phyloP scores from a whole-genome alignment of 1,139 yeast genomes.

The Yamadazyma atmosphaerica region DNA sequence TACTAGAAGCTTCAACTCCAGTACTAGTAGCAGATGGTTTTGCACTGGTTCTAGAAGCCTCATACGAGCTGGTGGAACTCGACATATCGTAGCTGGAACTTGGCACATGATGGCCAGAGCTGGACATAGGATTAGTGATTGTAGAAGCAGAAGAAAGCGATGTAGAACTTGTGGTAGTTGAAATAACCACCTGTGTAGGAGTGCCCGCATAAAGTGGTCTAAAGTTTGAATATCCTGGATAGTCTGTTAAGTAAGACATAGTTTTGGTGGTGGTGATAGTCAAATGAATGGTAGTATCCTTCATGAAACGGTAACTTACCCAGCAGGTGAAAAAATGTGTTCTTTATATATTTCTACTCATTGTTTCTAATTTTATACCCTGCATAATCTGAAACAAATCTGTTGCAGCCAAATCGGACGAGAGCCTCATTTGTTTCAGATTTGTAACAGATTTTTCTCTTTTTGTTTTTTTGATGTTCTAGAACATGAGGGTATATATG shows the following conservation, averaged over 20 bases:
- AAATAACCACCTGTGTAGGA: constrained; percentile 5
- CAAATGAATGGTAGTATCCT: constrained; percentile 8
- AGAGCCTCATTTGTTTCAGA: constrained; percentile 1
- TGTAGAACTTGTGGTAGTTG: constrained; percentile 4
- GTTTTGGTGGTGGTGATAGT: constrained; percentile 8
- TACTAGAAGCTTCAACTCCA: background rate
- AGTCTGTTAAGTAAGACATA: constrained; percentile 2
- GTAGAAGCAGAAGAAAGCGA: no score
- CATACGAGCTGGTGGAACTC: background rate
- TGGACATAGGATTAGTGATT: constrained; percentile 3
- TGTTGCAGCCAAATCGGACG: constrained; percentile 1
- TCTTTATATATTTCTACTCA: background rate
- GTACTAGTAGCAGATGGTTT: background rate
- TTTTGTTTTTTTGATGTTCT: background rate
- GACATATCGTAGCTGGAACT: background rate
- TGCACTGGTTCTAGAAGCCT: background rate
- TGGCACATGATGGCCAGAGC: background rate
- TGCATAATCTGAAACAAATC: constrained; percentile 1
- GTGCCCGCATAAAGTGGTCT: constrained; percentile 3
- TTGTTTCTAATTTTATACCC: no score
- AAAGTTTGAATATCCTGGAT: constrained; percentile 6
- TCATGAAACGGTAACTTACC: constrained; percentile 3
- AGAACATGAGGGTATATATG: background rate
- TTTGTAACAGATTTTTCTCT: background rate
- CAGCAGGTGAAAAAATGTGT: no score